Conservation (phyloP, 164 flowering plant genomes). For the Tetrastigma voinierianum region DNA sequence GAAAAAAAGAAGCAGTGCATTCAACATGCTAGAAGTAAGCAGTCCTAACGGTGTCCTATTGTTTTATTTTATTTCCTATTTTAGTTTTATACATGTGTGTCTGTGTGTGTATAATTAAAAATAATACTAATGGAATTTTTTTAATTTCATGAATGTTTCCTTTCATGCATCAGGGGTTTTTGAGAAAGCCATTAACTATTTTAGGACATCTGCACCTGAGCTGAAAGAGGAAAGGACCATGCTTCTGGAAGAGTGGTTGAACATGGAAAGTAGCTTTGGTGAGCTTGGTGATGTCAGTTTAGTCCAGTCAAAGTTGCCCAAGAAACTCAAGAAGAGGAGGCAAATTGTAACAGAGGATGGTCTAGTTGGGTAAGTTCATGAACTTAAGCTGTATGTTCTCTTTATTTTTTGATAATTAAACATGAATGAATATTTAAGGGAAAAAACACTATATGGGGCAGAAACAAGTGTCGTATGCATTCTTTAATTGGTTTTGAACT, state of each 20-base stretch:
- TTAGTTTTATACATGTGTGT: neutral
- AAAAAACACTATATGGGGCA: too few relatives aligned
- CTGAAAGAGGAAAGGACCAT: slow-evolving; percentile 90
- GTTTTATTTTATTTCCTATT: neutral
- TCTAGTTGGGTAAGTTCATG: slow-evolving; percentile 61
- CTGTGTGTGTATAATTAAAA: neutral
- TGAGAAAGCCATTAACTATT: slow-evolving; percentile 72
- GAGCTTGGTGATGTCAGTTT: slow-evolving; percentile 68
- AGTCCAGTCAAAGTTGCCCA: slow-evolving; percentile 77
- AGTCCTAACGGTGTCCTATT: neutral
- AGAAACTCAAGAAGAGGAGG: slow-evolving; percentile 82
- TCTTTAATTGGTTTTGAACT: too few relatives aligned
- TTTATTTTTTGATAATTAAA: neutral
- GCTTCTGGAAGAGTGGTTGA: slow-evolving; percentile 88
- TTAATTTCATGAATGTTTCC: neutral
- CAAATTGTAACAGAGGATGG: slow-evolving; percentile 68
- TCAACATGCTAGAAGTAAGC: slow-evolving; percentile 62
- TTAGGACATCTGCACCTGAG: slow-evolving; percentile 74
- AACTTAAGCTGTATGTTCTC: neutral
- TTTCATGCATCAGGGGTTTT: slow-evolving; percentile 53
- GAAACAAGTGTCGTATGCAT: too few relatives aligned
- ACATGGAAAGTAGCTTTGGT: slow-evolving; percentile 66
- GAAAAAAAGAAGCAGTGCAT: slow-evolving; percentile 51
- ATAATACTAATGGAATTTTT: too few relatives aligned
- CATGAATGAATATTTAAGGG: too few relatives aligned